Percentiles rank a stretch among this genome's conserved stretches.
phyloP scores from a whole-genome alignment of 2,329 filamentous ascomycete genomes.

The Colletotrichum sp. region DNA sequence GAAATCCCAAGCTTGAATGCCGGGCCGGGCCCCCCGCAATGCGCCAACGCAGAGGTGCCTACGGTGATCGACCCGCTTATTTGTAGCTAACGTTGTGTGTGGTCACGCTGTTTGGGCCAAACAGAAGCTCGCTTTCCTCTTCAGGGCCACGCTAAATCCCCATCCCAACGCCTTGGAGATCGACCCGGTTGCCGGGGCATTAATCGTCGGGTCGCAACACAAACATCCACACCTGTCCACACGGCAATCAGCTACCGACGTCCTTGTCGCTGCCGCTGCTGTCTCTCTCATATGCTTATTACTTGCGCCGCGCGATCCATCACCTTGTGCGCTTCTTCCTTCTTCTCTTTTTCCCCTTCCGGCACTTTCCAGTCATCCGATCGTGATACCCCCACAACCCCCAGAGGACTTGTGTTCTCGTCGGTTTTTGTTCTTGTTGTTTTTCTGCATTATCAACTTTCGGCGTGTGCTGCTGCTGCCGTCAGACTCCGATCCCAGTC shows the following conservation, averaged over 20 bases:
- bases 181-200: conserved; percentile 25
- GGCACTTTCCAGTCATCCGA: background rate
- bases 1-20: background rate
- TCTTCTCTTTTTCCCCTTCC: background rate
- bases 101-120: background rate
- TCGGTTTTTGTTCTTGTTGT: conserved; percentile 1
- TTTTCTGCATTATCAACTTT: conserved; percentile 8
- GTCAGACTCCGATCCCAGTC: background rate
- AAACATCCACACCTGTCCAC: conserved; percentile 8
- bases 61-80: background rate
- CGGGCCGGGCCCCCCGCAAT: conserved; percentile 6
- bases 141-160: conserved; percentile 5
- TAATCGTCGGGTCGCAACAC: conserved; percentile 21
- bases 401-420: conserved; percentile 18
- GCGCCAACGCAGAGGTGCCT: background rate
- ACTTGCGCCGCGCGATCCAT: background rate
- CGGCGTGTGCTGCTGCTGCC: background rate
- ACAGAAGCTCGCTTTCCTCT: background rate
- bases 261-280: background rate
- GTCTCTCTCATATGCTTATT: conserved; percentile 6
- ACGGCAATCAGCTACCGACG: background rate
- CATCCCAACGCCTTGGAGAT: conserved; percentile 16
- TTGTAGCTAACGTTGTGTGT: background rate
- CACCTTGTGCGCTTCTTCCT: background rate
- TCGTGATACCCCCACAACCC: conserved; percentile 4